Evolutionary conservation across 2,329 filamentous ascomycete genomes (phyloP), one percentile per base, ranked within the genome.

Genomic region (Leptographium flavum): DNA sequence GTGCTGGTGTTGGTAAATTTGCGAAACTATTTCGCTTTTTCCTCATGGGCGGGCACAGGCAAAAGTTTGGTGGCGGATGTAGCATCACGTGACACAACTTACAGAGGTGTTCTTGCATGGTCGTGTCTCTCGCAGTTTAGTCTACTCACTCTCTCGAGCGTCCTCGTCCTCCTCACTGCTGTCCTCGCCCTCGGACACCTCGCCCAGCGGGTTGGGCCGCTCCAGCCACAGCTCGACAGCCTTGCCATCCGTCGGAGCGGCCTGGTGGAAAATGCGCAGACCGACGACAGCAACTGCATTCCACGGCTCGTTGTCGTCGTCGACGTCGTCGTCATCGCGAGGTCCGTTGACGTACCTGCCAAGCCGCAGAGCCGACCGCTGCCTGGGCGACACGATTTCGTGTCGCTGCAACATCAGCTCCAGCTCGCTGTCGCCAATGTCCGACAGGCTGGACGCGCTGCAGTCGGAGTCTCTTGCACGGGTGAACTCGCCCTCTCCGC

Each of bases 251-350:
- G 32, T 42, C 32, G 17, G 32, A 37, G n/a, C n/a, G n/a, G 11
- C 43, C 49, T 68, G 69, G 57, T 72, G 68, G 56, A 79, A 80
- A 7, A 81, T 67, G 19, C 74, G 67, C 45, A 81, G 59, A 0
- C 76, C 75, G 0, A 80, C 68, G 14, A 78, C 73, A 15, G 67
- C 73, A 11, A 79, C 66, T 1, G 76, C 75, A 54, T 79, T 79
- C 76, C 76, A 81, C 0, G 73, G 69, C 25, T 76, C 68, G 28
- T 61, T 63, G 53, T 72, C 68, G 30, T 73, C 68, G 48, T 69
- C 67, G 25, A 63, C 62, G 21, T 68, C 64, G 25, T 71, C 27
- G 38, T 38, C n/a, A 6, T 14, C 13, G 11, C 17, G n/a, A n/a
- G n/a, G n/a, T n/a, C n/a, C n/a, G n/a, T n/a, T n/a, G n/a, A n/a